A percentile compares a stretch with the other conserved stretches of the same genome.
Conservation (phyloP, 2,329 filamentous ascomycete species). For the Monosporascus sp. region DNA sequence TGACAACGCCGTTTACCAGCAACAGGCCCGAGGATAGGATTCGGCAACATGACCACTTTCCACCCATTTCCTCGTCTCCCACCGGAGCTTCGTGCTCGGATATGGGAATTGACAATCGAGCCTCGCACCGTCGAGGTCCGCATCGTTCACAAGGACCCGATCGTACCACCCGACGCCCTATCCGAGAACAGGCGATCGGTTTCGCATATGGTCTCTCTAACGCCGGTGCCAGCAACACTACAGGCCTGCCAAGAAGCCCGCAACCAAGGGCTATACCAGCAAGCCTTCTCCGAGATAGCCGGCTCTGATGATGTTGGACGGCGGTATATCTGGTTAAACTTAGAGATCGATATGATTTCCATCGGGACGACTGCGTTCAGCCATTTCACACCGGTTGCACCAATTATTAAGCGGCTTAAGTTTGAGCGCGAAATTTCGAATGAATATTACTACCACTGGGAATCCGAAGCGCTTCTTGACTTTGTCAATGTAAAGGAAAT, state of each 20-base stretch:
- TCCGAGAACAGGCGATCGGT: not conserved
- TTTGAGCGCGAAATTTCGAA: conserved; percentile 8
- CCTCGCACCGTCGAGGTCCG: conserved; percentile 11
- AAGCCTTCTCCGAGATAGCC: conserved; percentile 5
- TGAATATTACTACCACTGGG: conserved; percentile 6
- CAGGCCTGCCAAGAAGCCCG: conserved; percentile 14
- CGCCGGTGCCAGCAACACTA: conserved; percentile 9
- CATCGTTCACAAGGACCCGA: too few relatives aligned
- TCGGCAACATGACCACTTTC: conserved; percentile 7
- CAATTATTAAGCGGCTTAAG: conserved; percentile 6
- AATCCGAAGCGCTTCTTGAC: not conserved
- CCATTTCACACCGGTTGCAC: conserved; percentile 4
- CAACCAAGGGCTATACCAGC: conserved; percentile 8
- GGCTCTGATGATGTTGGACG: conserved; percentile 1
- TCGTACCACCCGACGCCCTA: too few relatives aligned
- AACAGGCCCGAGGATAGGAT: not conserved
- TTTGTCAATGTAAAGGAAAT: conserved; percentile 8
- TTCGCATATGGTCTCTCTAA: conserved; percentile 4
- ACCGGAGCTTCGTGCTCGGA: conserved; percentile 5
- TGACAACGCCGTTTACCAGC: conserved; percentile 2
- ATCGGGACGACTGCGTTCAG: conserved; percentile 5
- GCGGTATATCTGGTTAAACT: conserved; percentile 14
- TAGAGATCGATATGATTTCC: conserved; percentile 14
- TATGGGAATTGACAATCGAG: conserved; percentile 7
- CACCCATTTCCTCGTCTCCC: conserved; percentile 8